These are phyloP conservation scores for Mycena floridula DNA, from an alignment of 768 basidiomycete genomes.

Conservation along the genomic window DNA sequence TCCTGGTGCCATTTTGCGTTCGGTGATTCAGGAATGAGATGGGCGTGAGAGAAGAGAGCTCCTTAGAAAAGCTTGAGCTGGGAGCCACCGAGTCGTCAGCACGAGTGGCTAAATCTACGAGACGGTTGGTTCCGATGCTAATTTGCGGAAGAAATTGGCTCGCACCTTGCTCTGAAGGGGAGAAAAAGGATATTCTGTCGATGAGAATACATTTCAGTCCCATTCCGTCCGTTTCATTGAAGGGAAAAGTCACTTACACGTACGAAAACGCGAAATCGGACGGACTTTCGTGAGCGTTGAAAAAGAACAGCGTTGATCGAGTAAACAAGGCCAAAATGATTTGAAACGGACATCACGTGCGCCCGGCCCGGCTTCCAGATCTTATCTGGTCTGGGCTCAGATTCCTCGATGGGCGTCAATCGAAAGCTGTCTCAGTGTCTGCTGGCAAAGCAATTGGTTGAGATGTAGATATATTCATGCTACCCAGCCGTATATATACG, in stretches of 20 bases:
- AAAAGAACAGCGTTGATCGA: not conserved
- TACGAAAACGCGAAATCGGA: not conserved
- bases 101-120: not conserved
- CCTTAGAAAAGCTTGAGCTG: not conserved
- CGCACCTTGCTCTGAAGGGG: not conserved
- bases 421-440: too few relatives aligned
- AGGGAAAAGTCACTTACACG: not conserved
- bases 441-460: too few relatives aligned
- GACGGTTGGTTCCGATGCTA: not conserved
- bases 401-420: too few relatives aligned
- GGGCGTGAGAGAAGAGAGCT: not conserved
- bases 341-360: too few relatives aligned
- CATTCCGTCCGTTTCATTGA: not conserved
- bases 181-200: not conserved
- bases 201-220: not conserved
- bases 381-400: too few relatives aligned
- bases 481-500: too few relatives aligned
- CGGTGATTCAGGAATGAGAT: not conserved
- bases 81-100: not conserved
- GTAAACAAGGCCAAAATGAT: too few relatives aligned
- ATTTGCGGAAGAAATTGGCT: not conserved
- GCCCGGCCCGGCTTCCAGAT: too few relatives aligned
- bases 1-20: not conserved
- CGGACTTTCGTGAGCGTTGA: too few relatives aligned
- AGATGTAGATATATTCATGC: too few relatives aligned